phyloP scores from a whole-genome alignment of 371 early-diverging fungal genomes.

The Vairimorpha apis region DNA sequence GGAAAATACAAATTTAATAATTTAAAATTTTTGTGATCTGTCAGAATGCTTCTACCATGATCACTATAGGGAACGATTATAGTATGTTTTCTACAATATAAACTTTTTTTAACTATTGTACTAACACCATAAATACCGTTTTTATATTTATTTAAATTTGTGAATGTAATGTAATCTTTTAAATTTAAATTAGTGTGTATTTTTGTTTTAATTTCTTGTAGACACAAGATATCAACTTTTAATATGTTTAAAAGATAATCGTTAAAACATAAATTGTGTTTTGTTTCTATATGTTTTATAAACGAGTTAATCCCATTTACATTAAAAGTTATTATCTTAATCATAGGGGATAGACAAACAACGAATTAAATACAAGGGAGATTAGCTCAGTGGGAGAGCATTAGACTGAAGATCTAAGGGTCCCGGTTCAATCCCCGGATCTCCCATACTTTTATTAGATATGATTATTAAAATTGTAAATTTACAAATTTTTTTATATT shows the following conservation, averaged over 20 bases:
- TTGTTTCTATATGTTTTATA: conserved; percentile 26
- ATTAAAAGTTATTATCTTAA: conserved; percentile 51
- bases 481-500: too few species aligned
- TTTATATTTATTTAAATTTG: conserved; percentile 66
- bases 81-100: conserved; percentile 57
- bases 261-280: conserved; percentile 22
- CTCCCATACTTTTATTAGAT: too few species aligned
- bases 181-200: conserved; percentile 19
- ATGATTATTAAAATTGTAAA: too few species aligned
- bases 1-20: conserved; percentile 74
- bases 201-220: conserved; percentile 73
- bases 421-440: too few species aligned
- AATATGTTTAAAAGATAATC: conserved; percentile 65
- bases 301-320: conserved; percentile 56
- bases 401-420: too few species aligned
- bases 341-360: not conserved
- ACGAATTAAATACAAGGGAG: too few species aligned
- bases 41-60: conserved; percentile 72
- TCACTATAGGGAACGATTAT: conserved; percentile 66
- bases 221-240: conserved; percentile 69
- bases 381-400: too few species aligned
- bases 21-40: conserved; percentile 71
- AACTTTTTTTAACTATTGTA: conserved; percentile 38
- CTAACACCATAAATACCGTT: conserved; percentile 70
- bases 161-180: conserved; percentile 70